phyloP scores from a whole-genome alignment of 192 early-diverging fungal species.

The Pilaira anomala region DNA sequence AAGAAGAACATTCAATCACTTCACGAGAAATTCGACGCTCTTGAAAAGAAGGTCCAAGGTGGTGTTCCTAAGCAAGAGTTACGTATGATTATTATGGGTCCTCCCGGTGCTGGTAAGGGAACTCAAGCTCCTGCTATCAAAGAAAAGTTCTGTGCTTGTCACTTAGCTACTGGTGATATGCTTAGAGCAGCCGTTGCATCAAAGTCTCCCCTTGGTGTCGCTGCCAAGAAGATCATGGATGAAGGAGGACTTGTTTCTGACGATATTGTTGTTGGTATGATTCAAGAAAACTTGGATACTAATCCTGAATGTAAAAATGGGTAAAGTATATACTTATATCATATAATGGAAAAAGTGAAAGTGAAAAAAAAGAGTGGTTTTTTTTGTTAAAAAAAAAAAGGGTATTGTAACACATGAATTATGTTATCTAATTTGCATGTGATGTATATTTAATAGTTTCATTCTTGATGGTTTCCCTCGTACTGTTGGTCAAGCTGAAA shows the following conservation, averaged over 20 bases:
- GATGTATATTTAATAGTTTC: conserved; percentile 53
- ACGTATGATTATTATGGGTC: conserved; percentile 88
- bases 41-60: conserved; percentile 33
- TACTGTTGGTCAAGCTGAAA: conserved; percentile 96
- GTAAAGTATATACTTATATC: conserved; percentile 30
- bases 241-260: conserved; percentile 94
- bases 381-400: background rate
- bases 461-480: conserved; percentile 99
- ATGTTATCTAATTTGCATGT: background rate
- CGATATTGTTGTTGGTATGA: conserved; percentile 97
- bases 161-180: conserved; percentile 99
- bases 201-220: conserved; percentile 88
- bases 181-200: conserved; percentile 91
- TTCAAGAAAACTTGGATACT: conserved; percentile 92
- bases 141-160: conserved; percentile 94
- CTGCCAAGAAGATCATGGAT: conserved; percentile 99
- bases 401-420: background rate
- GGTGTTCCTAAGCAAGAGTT: conserved; percentile 32
- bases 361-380: background rate
- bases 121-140: conserved; percentile 94
- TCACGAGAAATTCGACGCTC: conserved; percentile 38
- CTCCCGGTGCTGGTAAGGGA: conserved; percentile 80
- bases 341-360: background rate
- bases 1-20: conserved; percentile 41
- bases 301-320: conserved; percentile 96